Evolutionary conservation across 345 rosid genomes (phyloP).

Genomic region (Toxicodendron radicans): DNA sequence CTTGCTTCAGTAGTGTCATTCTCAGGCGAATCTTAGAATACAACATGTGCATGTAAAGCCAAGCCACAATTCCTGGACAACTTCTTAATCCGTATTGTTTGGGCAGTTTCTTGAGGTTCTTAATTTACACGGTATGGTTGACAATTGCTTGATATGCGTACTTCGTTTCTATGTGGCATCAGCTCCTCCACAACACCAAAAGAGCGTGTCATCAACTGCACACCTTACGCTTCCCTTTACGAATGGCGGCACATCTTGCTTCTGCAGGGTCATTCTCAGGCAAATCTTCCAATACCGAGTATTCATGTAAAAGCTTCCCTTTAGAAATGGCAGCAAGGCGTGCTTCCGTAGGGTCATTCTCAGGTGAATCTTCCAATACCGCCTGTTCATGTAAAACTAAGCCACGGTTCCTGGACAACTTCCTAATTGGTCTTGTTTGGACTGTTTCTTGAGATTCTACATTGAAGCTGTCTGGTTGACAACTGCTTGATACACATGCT

Average conservation of each 20-base stretch:
- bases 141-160: no score
- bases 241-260: slow-evolving; percentile 9
- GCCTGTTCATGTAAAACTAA: slow-evolving; percentile 28
- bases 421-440: slow-evolving; percentile 22
- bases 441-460: slow-evolving; percentile 17
- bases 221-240: not conserved
- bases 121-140: no score
- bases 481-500: not conserved
- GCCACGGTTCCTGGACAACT: slow-evolving; percentile 28
- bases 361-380: slow-evolving; percentile 12
- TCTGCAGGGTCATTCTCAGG: not conserved
- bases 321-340: slow-evolving; percentile 3
- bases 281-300: no score
- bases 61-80: no score
- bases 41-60: no score
- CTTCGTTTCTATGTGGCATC: no score
- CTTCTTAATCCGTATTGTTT: no score
- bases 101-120: no score
- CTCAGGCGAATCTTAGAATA: no score
- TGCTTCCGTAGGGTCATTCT: slow-evolving; percentile 6
- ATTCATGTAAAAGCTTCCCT: no score
- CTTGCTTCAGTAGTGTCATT: slow-evolving; percentile 7
- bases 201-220: no score
- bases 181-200: no score
- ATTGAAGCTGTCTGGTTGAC: not conserved